Evolutionary conservation across 1,284 basidiomycete genomes (phyloP).

Genomic region (Amylostereum chailletii): DNA sequence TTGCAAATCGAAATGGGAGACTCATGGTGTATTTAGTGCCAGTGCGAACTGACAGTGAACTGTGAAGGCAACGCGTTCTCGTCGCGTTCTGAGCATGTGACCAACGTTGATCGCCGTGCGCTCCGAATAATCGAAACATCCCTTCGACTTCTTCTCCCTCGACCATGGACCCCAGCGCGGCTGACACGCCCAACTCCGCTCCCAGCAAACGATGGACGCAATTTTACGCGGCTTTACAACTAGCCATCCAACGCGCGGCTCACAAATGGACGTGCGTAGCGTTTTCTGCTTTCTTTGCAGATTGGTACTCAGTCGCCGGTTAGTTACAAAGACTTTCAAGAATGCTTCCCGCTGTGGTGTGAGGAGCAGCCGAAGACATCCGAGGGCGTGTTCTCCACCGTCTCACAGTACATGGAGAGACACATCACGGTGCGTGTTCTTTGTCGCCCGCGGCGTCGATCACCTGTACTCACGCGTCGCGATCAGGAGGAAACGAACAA

Average conservation of each 20-base stretch:
- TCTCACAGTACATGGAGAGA: constrained; percentile 61
- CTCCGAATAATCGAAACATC: neutral
- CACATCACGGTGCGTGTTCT: constrained; percentile 42
- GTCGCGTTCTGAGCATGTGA: neutral
- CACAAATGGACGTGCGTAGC: constrained; percentile 72
- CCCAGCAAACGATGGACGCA: constrained; percentile 68
- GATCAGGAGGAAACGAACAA: constrained; percentile 35
- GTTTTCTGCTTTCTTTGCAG: neutral
- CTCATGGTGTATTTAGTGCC: neutral
- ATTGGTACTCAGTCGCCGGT: neutral
- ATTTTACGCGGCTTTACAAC: constrained; percentile 66
- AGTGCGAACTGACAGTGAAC: no score
- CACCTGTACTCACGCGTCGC: constrained; percentile 2
- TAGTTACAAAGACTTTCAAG: constrained; percentile 69
- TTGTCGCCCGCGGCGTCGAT: neutral
- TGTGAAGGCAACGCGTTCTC: neutral
- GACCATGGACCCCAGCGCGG: constrained; percentile 2
- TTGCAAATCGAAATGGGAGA: no score
- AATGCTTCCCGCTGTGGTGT: constrained; percentile 68
- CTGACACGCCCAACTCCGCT: constrained; percentile 14
- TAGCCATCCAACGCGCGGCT: constrained; percentile 65
- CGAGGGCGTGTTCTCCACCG: constrained; percentile 53
- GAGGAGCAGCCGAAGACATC: constrained; percentile 67
- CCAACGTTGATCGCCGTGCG: neutral
- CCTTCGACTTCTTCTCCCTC: neutral